These are phyloP conservation scores for Mycena indigotica DNA, from an alignment of 768 basidiomycete genomes.

Conservation along the genomic window DNA sequence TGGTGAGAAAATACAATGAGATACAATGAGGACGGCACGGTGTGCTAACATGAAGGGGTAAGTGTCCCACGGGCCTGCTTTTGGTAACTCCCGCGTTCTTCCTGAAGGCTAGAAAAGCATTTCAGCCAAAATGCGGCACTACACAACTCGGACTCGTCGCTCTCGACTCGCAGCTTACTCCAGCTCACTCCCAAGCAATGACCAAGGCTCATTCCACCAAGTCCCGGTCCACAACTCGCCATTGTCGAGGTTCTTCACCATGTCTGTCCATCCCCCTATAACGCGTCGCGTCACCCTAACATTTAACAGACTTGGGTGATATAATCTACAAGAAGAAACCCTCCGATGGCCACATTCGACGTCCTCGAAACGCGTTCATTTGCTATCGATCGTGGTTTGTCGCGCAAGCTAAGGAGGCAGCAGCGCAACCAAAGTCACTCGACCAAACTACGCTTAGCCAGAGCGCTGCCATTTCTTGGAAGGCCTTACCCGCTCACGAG, in stretches of 20 bases:
- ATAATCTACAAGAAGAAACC: background rate
- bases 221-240: background rate
- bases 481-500: constrained; percentile 39
- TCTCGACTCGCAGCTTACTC: background rate
- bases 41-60: constrained; percentile 10
- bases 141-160: background rate
- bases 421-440: background rate
- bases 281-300: background rate
- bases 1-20: background rate
- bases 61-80: constrained; percentile 8
- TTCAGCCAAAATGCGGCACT: background rate
- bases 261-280: background rate
- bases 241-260: background rate
- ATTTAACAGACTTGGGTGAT: background rate
- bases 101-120: constrained; percentile 12
- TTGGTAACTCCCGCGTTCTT: background rate
- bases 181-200: background rate
- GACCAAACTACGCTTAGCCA: constrained; percentile 52
- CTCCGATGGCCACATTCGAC: constrained; percentile 34
- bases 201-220: background rate
- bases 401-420: constrained; percentile 14
- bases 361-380: constrained; percentile 61
- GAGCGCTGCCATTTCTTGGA: constrained; percentile 65
- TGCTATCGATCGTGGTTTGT: constrained; percentile 53
- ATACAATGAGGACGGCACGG: background rate